phyloP scores from a whole-genome alignment of 495 filamentous ascomycete species.

The Trichoderma asperelloides region DNA sequence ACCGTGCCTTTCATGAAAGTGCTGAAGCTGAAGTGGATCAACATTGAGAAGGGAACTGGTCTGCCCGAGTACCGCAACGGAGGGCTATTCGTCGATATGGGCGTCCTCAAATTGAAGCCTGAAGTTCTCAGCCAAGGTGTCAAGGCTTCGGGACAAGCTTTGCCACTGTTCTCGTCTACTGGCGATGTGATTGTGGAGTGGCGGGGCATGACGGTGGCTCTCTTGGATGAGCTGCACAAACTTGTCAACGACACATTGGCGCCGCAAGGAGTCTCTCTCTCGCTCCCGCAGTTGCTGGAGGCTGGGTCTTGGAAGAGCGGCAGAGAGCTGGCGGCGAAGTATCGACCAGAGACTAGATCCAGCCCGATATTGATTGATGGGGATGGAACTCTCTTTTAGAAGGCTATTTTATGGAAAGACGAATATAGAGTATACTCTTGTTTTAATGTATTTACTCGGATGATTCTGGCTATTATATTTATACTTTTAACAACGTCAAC shows the following conservation, averaged over 20 bases:
- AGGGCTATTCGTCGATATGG: constrained; percentile 58
- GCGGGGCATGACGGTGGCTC: constrained; percentile 57
- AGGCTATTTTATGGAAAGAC: not conserved
- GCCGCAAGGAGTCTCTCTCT: constrained; percentile 39
- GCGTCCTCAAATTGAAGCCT: constrained; percentile 51
- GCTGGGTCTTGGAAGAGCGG: constrained; percentile 55
- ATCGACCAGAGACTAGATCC: constrained; percentile 31
- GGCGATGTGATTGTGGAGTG: constrained; percentile 68
- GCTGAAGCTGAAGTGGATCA: constrained; percentile 55
- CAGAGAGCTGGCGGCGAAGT: constrained; percentile 32
- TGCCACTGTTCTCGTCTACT: constrained; percentile 53
- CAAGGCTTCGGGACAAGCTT: constrained; percentile 42
- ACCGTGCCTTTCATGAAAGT: constrained; percentile 61
- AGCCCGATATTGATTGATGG: constrained; percentile 38
- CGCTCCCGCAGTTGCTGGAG: constrained; percentile 60
- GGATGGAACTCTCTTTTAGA: constrained; percentile 31
- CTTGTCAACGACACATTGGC: constrained; percentile 29
- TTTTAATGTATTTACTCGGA: constrained; percentile 13
- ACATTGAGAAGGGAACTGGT: constrained; percentile 54
- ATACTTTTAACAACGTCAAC: no score
- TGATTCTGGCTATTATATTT: not conserved
- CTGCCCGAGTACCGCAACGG: constrained; percentile 65
- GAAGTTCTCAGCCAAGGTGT: constrained; percentile 46
- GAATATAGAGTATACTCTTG: not conserved
- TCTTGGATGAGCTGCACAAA: constrained; percentile 49